phyloP scores from a whole-genome alignment of 257 asterid species.

The Solanum paucissectum region DNA sequence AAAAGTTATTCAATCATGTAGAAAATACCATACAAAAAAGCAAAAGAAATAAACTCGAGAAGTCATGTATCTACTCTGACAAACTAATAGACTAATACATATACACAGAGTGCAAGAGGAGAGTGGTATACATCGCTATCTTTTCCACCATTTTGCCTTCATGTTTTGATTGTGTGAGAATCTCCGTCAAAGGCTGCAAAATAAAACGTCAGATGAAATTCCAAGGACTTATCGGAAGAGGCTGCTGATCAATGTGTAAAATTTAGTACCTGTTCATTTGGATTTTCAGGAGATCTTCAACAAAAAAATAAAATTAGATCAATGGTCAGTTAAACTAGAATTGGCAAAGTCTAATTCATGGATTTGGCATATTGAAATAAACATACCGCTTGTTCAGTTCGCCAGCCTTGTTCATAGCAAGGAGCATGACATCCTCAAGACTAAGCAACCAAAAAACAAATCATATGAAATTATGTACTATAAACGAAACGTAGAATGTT shows the following conservation, averaged over 20 bases:
- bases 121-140: constrained; percentile 30
- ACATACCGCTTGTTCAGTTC: constrained; percentile 51
- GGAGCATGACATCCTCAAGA: constrained; percentile 58
- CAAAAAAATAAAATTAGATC: background rate
- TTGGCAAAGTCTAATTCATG: background rate
- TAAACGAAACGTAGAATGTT: background rate
- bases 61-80: background rate
- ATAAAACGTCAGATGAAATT: background rate
- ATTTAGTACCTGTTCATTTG: constrained; percentile 32
- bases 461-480: background rate
- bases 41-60: constrained; percentile 8
- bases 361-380: background rate
- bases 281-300: constrained; percentile 25
- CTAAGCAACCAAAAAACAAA: constrained; percentile 7
- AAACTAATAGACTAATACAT: background rate
- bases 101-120: background rate
- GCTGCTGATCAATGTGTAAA: background rate
- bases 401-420: constrained; percentile 42
- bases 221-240: background rate
- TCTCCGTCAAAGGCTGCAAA: constrained; percentile 32
- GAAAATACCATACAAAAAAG: background rate
- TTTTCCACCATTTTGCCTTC: constrained; percentile 54
- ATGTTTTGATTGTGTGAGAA: constrained; percentile 35
- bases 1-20: background rate
- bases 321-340: background rate